Evolutionary conservation across 257 asterid genomes (phyloP).

Genomic region (Rauvolfia tetraphylla): DNA sequence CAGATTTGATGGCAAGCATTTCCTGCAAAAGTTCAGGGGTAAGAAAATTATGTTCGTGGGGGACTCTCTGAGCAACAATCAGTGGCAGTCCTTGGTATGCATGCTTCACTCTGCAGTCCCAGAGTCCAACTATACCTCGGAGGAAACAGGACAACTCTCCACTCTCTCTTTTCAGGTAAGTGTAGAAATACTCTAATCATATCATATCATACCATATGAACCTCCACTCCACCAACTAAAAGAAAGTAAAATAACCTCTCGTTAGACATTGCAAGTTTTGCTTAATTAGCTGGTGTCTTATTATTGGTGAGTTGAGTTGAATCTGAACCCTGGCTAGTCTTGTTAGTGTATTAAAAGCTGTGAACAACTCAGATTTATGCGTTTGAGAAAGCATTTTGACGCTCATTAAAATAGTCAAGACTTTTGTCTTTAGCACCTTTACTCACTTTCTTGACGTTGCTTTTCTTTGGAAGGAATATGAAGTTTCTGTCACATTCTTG

Average conservation of each 20-base stretch:
- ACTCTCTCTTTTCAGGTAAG: constrained; percentile 50
- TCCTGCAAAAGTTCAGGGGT: constrained; percentile 42
- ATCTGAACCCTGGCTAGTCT: too few relatives aligned
- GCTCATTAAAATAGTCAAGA: too few relatives aligned
- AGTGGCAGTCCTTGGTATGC: constrained; percentile 72
- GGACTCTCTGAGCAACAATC: constrained; percentile 59
- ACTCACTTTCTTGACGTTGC: too few relatives aligned
- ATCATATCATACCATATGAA: too few relatives aligned
- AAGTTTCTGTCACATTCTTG: constrained; percentile 35
- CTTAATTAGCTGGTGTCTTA: background rate
- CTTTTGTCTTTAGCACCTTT: too few relatives aligned
- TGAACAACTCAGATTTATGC: too few relatives aligned
- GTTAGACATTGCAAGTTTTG: background rate
- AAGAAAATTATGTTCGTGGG: constrained; percentile 62
- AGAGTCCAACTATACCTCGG: constrained; percentile 31
- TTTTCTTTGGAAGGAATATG: constrained; percentile 32
- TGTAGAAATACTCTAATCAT: background rate
- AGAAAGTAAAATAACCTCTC: background rate
- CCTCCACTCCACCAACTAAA: background rate
- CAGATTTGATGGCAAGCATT: constrained; percentile 54
- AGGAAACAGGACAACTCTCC: constrained; percentile 24
- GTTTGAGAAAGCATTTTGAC: too few relatives aligned
- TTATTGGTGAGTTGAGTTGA: too few relatives aligned
- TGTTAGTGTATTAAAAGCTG: too few relatives aligned
- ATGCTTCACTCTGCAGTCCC: constrained; percentile 53